These are phyloP conservation scores for Malassezia sympodialis DNA, from an alignment of 1,284 basidiomycete genomes.

Conservation along the genomic window DNA sequence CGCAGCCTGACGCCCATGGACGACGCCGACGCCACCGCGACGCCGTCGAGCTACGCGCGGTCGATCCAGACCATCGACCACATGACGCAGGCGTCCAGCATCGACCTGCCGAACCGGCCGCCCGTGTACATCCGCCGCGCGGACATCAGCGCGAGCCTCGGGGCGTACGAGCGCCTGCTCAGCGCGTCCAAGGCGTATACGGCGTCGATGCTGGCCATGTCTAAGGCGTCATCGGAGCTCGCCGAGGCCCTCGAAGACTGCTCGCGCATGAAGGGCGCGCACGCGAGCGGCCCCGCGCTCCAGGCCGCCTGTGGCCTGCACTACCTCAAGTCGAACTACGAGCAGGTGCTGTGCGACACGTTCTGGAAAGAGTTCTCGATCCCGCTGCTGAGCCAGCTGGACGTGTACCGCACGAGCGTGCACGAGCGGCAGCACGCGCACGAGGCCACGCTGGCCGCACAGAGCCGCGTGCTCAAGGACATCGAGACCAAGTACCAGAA, in stretches of 20 bases:
- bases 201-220: conserved; percentile 68
- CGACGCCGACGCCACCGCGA: neutral
- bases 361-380: conserved; percentile 82
- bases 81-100: conserved; percentile 3
- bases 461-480: conserved; percentile 70
- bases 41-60: neutral
- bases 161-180: conserved; percentile 75
- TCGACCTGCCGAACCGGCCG: conserved; percentile 34
- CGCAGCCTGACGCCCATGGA: neutral
- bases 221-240: conserved; percentile 71
- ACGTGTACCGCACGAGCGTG: conserved; percentile 65
- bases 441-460: conserved; percentile 55
- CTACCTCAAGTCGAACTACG: conserved; percentile 82
- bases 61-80: conserved; percentile 1
- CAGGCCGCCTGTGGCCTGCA: conserved; percentile 59
- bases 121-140: conserved; percentile 70
- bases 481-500: conserved; percentile 83
- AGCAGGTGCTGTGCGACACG: conserved; percentile 76
- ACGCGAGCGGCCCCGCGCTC: conserved; percentile 29
- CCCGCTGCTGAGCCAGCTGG: conserved; percentile 71
- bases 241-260: conserved; percentile 56
- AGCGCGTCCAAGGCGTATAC: conserved; percentile 71
- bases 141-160: conserved; percentile 65
- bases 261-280: conserved; percentile 41
- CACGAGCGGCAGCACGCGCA: conserved; percentile 49